Percentiles rank a stretch among this genome's conserved stretches.
phyloP scores from a whole-genome alignment of 768 basidiomycete genomes.

The Chalciporus chontae region DNA sequence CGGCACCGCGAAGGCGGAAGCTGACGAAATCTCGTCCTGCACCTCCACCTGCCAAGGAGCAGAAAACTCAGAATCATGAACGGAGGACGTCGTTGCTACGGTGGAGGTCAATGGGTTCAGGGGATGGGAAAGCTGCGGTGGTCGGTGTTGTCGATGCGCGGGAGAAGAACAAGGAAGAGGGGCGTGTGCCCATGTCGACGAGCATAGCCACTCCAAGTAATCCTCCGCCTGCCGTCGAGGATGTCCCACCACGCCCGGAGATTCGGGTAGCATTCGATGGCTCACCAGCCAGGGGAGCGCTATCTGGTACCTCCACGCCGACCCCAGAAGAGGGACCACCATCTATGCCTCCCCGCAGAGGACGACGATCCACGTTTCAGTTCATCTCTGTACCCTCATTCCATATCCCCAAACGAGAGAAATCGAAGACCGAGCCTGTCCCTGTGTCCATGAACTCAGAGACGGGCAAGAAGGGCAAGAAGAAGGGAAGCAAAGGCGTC shows the following conservation, averaged over 20 bases:
- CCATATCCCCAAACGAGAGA: conserved; percentile 17
- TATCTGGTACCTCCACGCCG: background rate
- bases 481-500: background rate
- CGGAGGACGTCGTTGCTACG: conserved; percentile 19
- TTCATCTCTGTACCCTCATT: conserved; percentile 22
- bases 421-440: conserved; percentile 1
- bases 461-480: background rate
- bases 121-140: background rate
- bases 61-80: conserved; percentile 1
- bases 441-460: background rate
- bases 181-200: background rate
- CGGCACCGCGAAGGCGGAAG: conserved; percentile 16
- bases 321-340: background rate
- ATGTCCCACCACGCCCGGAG: background rate
- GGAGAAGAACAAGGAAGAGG: background rate
- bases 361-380: conserved; percentile 24
- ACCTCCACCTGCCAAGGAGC: background rate
- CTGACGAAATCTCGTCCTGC: conserved; percentile 20
- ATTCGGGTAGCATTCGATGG: background rate
- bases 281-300: background rate
- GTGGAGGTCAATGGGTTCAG: conserved; percentile 18
- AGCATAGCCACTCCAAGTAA: background rate
- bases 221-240: background rate
- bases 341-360: conserved; percentile 5
- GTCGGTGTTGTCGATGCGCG: background rate